Conservation (phyloP, 306 rosid species). For the Cotoneaster glaucophyllus region DNA sequence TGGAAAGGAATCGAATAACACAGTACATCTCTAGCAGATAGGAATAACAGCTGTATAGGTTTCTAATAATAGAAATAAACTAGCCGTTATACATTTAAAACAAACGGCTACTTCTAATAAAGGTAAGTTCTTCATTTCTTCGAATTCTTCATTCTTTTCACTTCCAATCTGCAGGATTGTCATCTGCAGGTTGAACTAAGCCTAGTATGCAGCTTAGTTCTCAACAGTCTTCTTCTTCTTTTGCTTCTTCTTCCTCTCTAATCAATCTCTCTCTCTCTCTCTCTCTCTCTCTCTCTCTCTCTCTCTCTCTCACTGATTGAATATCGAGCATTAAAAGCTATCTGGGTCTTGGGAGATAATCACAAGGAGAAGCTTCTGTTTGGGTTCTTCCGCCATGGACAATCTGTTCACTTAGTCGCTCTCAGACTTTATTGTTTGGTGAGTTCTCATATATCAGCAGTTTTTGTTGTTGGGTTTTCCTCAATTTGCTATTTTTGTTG, state of each 20-base stretch:
- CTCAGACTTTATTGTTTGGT: constrained; percentile 6
- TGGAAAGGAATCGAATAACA: too few species aligned
- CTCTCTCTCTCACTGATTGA: background rate
- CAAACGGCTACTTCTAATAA: too few species aligned
- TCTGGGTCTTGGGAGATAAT: background rate
- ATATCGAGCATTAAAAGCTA: background rate
- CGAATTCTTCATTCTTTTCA: too few species aligned
- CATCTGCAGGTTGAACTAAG: too few species aligned
- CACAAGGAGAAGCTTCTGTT: background rate
- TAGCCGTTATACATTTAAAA: too few species aligned
- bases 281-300: too few species aligned
- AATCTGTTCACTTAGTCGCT: background rate
- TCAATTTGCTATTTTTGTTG: background rate
- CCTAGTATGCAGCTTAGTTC: too few species aligned
- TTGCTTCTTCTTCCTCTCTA: background rate
- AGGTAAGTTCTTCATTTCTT: too few species aligned
- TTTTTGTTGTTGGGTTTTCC: background rate
- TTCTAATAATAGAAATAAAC: too few species aligned
- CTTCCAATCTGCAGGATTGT: too few species aligned
- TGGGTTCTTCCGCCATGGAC: constrained; percentile 1
- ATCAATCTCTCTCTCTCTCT: constrained; percentile 4
- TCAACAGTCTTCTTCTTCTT: background rate
- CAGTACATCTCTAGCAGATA: too few species aligned
- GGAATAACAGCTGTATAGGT: too few species aligned
- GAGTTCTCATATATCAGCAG: background rate